phyloP scores from a whole-genome alignment of 768 basidiomycete species.

The Kwoniella dendrophila region DNA sequence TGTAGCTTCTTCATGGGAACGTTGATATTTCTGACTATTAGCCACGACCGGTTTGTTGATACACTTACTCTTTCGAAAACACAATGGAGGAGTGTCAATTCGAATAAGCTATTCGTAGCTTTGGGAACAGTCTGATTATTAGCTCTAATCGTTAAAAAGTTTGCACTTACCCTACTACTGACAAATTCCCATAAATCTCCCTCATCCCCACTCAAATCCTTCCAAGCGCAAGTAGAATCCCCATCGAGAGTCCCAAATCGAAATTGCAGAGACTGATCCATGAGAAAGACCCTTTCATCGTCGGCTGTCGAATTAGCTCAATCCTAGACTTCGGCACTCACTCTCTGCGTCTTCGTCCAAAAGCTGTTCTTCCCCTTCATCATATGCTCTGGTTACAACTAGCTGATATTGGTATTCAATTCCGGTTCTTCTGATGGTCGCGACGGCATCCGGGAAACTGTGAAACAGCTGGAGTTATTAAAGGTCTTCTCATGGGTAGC shows the following conservation, averaged over 20 bases:
- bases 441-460: constrained; percentile 96
- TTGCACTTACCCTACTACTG: constrained; percentile 50
- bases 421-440: constrained; percentile 77
- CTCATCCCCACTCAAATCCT: constrained; percentile 80
- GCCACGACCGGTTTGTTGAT: background rate
- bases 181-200: constrained; percentile 96
- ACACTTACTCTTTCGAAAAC: constrained; percentile 73
- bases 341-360: constrained; percentile 77
- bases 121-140: constrained; percentile 61
- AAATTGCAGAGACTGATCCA: constrained; percentile 88
- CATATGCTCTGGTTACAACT: constrained; percentile 93
- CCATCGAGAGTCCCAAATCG: constrained; percentile 68
- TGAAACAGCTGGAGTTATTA: no score
- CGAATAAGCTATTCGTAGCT: constrained; percentile 83
- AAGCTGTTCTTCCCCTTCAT: constrained; percentile 93
- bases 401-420: constrained; percentile 77
- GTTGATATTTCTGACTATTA: constrained; percentile 69
- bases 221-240: constrained; percentile 84
- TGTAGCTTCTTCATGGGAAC: constrained; percentile 67
- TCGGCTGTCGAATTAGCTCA: constrained; percentile 65
- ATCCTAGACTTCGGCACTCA: constrained; percentile 27
- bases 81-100: constrained; percentile 90
- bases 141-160: constrained; percentile 1
- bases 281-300: constrained; percentile 88
- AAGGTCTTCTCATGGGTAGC: no score